Percentiles rank a stretch among this genome's conserved stretches.
Conservation (phyloP, 2,329 filamentous ascomycete species). For the Coccinonectria pachysandricola region DNA sequence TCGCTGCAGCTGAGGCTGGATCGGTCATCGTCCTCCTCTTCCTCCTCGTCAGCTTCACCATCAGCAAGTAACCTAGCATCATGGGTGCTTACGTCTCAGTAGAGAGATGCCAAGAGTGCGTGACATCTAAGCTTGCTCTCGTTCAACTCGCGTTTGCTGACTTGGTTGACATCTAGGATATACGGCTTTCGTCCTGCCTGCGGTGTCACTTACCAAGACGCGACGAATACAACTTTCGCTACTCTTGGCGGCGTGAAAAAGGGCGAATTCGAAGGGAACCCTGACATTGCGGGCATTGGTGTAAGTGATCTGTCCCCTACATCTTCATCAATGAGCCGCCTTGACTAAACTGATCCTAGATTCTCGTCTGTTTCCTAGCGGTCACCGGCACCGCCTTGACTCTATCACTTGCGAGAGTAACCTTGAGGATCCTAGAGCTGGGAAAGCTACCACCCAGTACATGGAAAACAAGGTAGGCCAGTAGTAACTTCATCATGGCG, state of each 20-base stretch:
- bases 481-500: too few species aligned
- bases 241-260: background rate
- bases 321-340: background rate
- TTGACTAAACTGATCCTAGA: background rate
- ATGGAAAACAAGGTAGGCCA: too few species aligned
- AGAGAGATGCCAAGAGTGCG: background rate
- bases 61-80: too few species aligned
- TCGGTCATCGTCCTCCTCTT: too few species aligned
- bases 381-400: slow-evolving; percentile 3
- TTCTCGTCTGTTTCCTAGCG: slow-evolving; percentile 3
- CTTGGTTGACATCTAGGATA: background rate
- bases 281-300: slow-evolving; percentile 1
- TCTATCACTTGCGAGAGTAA: slow-evolving; percentile 3
- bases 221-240: background rate
- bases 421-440: slow-evolving; percentile 4
- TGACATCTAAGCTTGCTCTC: background rate
- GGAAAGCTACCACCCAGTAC: too few species aligned
- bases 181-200: background rate
- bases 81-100: slow-evolving; percentile 1
- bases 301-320: background rate
- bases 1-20: too few species aligned
- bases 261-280: slow-evolving; percentile 1
- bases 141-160: background rate
- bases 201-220: background rate
- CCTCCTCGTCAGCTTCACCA: too few species aligned